These are phyloP conservation scores for Tetrapisispora namnaoensis DNA, from an alignment of 805 yeast species.

Conservation along the genomic window DNA sequence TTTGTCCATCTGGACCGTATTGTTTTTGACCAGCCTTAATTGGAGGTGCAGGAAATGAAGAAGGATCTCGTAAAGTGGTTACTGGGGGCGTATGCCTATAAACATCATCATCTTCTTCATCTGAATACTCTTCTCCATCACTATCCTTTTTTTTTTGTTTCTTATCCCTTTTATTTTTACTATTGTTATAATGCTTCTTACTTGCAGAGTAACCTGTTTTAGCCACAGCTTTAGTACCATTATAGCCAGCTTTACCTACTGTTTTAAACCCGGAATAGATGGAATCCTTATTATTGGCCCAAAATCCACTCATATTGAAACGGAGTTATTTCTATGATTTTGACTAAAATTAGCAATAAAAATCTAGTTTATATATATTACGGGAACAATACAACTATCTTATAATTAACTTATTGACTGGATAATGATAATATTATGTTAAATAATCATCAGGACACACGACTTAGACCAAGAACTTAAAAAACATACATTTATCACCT, in stretches of 20 bases:
- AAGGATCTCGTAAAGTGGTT: slow-evolving; percentile 11
- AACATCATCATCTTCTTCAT: slow-evolving; percentile 6
- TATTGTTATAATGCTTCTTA: slow-evolving; percentile 26
- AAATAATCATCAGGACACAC: too few species aligned
- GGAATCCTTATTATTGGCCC: slow-evolving; percentile 36
- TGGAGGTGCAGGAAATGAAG: slow-evolving; percentile 32
- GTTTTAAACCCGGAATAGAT: slow-evolving; percentile 29
- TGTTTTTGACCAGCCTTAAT: slow-evolving; percentile 31
- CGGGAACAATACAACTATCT: too few species aligned
- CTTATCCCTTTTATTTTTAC: slow-evolving; percentile 9
- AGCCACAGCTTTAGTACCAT: slow-evolving; percentile 34
- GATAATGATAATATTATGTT: too few species aligned
- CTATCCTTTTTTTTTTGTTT: slow-evolving; percentile 5
- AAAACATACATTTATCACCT: too few species aligned
- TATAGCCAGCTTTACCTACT: slow-evolving; percentile 31
- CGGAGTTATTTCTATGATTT: background rate
- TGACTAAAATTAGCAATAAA: background rate
- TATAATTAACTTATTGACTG: too few species aligned
- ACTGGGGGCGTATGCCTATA: slow-evolving; percentile 1
- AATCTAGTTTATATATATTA: background rate
- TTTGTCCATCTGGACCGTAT: slow-evolving; percentile 12
- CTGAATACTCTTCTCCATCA: background rate
- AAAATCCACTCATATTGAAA: slow-evolving; percentile 24
- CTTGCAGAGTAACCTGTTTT: slow-evolving; percentile 34
- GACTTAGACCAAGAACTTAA: too few species aligned